Conservation (phyloP, 192 early-diverging fungal genomes). For the Rhizophagus sp. region DNA sequence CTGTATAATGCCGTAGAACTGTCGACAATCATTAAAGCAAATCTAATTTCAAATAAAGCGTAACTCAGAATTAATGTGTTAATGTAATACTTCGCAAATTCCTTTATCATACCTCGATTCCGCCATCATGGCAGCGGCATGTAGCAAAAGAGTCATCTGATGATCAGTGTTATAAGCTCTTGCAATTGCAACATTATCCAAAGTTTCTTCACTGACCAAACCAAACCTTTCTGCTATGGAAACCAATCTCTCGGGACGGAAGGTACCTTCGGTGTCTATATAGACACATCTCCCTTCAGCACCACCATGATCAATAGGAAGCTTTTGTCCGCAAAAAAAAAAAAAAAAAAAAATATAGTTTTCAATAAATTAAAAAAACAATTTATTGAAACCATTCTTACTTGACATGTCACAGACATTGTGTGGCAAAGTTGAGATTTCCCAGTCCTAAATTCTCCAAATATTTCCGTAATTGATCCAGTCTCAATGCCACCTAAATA, state of each 20-base stretch:
- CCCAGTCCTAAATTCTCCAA: constrained; percentile 98
- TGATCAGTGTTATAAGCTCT: constrained; percentile 96
- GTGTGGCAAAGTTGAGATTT: constrained; percentile 98
- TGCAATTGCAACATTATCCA: constrained; percentile 95
- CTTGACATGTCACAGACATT: constrained; percentile 94
- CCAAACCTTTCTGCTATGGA: constrained; percentile 80
- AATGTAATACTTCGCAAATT: too few species aligned
- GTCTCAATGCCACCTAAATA: constrained; percentile 83
- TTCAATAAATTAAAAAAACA: constrained; percentile 2
- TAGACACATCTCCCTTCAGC: constrained; percentile 95
- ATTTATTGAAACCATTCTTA: constrained; percentile 25
- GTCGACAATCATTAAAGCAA: constrained; percentile 87
- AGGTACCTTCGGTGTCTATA: constrained; percentile 97
- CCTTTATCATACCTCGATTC: constrained; percentile 59
- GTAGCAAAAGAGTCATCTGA: constrained; percentile 80
- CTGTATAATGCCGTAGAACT: constrained; percentile 91
- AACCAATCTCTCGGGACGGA: constrained; percentile 87
- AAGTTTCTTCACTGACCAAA: constrained; percentile 79
- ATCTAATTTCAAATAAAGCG: constrained; percentile 47
- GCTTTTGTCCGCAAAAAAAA: constrained; percentile 33
- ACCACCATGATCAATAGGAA: constrained; percentile 86
- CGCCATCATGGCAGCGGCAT: constrained; percentile 90
- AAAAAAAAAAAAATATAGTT: background rate
- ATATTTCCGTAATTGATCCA: constrained; percentile 94
- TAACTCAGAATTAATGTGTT: constrained; percentile 22